phyloP scores from a whole-genome alignment of 202 grass and related monocot genomes.

The Hordeum pubiflorum region DNA sequence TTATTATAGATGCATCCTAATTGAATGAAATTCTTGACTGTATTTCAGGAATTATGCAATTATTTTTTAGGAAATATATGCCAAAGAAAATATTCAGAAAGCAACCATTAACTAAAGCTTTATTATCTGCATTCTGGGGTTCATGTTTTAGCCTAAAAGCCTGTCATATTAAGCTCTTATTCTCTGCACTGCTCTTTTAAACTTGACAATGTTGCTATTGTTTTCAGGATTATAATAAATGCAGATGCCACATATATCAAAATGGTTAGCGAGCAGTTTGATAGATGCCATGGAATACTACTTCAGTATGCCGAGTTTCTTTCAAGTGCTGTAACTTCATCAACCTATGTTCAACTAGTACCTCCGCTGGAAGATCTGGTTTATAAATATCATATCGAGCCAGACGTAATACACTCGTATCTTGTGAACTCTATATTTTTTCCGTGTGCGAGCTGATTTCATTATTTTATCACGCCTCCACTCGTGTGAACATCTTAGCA shows the following conservation, averaged over 20 bases:
- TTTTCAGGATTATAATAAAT: constrained; percentile 81
- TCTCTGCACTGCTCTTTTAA: constrained; percentile 12
- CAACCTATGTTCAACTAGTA: constrained; percentile 67
- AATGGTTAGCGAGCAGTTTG: constrained; percentile 99
- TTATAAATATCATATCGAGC: constrained; percentile 89
- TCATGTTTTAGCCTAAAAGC: neutral
- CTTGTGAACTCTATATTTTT: neutral
- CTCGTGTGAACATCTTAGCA: neutral
- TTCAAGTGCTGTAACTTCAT: constrained; percentile 66
- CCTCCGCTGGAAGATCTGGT: constrained; percentile 80
- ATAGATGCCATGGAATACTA: constrained; percentile 91
- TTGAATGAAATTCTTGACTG: neutral
- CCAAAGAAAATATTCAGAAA: neutral
- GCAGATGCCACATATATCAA: constrained; percentile 96
- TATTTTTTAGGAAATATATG: neutral
- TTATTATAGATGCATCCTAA: neutral
- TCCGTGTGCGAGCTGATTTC: neutral
- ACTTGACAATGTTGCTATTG: constrained; percentile 7
- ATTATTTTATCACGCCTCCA: neutral
- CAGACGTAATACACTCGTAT: constrained; percentile 54
- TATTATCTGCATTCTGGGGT: neutral
- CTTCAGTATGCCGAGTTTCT: constrained; percentile 98
- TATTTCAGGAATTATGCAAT: neutral
- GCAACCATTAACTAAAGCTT: neutral
- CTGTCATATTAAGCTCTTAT: constrained; percentile 24